A percentile compares a stretch with the other conserved stretches of the same genome.
Evolutionary conservation across 2,329 filamentous ascomycete species (phyloP).

Genomic region (Parafenestella ontariensis): DNA sequence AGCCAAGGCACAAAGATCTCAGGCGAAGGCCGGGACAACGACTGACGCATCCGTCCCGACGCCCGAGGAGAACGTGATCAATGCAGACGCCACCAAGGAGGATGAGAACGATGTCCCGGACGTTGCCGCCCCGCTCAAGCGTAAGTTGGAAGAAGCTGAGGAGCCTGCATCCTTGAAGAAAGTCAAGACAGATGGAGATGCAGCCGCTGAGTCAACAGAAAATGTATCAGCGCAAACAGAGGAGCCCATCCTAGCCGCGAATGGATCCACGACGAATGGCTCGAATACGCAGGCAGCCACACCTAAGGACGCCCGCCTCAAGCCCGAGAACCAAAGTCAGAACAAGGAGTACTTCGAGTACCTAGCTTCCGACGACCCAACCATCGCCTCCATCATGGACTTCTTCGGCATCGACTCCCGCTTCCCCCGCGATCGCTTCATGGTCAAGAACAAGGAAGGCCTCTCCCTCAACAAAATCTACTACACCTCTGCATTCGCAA

Average conservation of each 20-base stretch:
- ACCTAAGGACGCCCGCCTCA: constrained; percentile 40
- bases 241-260: constrained; percentile 16
- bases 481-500: constrained; percentile 85
- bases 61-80: constrained; percentile 34
- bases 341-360: constrained; percentile 94
- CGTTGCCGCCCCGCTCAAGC: constrained; percentile 41
- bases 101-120: constrained; percentile 18
- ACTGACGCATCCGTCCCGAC: constrained; percentile 27
- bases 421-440: constrained; percentile 90
- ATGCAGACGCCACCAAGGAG: constrained; percentile 29
- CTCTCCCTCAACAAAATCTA: constrained; percentile 94
- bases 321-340: constrained; percentile 57
- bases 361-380: constrained; percentile 74
- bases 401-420: constrained; percentile 86
- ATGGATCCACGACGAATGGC: constrained; percentile 15
- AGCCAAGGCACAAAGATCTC: constrained; percentile 30
- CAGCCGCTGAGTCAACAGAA: constrained; percentile 13
- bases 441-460: constrained; percentile 92
- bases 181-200: constrained; percentile 41
- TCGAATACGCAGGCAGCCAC: constrained; percentile 10
- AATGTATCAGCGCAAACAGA: constrained; percentile 15
- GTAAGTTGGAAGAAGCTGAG: constrained; percentile 50
- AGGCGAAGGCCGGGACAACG: constrained; percentile 24
- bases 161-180: constrained; percentile 40
- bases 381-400: constrained; percentile 76